Percentiles rank a stretch among this genome's conserved stretches.
Conservation (phyloP, 164 flowering plant genomes). For the Vitis cinerea region DNA sequence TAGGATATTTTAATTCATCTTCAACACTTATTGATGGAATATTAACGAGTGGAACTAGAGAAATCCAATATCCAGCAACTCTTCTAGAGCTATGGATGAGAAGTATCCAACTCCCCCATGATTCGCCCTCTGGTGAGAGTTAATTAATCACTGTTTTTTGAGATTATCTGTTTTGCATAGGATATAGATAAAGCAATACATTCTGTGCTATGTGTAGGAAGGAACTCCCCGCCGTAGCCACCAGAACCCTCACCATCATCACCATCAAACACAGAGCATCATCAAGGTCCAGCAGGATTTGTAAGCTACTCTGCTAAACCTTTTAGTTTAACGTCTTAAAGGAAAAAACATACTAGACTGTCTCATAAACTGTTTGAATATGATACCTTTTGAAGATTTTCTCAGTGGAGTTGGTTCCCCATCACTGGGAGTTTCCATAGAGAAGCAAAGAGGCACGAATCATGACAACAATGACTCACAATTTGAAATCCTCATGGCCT, state of each 20-base stretch:
- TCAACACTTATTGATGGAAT: conserved; percentile 41
- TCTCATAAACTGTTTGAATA: conserved; percentile 15
- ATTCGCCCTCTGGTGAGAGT: conserved; percentile 60
- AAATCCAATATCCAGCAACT: conserved; percentile 54
- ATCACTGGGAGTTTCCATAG: conserved; percentile 37
- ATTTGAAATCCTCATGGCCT: neutral
- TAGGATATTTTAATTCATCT: conserved; percentile 24
- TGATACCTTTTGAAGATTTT: conserved; percentile 57
- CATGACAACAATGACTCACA: conserved; percentile 4
- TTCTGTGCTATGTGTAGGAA: conserved; percentile 31
- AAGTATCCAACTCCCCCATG: conserved; percentile 39
- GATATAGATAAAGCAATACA: neutral
- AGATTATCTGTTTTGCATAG: neutral
- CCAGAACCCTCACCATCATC: conserved; percentile 58
- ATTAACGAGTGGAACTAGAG: conserved; percentile 26
- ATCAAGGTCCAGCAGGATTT: conserved; percentile 28
- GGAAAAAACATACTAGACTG: neutral
- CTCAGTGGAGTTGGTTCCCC: conserved; percentile 43
- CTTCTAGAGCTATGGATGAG: conserved; percentile 58
- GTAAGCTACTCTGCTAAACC: conserved; percentile 35
- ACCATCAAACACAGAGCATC: conserved; percentile 22
- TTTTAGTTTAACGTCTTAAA: neutral
- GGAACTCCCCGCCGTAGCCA: conserved; percentile 44
- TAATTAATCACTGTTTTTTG: neutral
- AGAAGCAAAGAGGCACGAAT: conserved; percentile 34